Base-by-base conservation (phyloP, 768 basidiomycete genomes). In the Auricularia heimuer region DNA sequence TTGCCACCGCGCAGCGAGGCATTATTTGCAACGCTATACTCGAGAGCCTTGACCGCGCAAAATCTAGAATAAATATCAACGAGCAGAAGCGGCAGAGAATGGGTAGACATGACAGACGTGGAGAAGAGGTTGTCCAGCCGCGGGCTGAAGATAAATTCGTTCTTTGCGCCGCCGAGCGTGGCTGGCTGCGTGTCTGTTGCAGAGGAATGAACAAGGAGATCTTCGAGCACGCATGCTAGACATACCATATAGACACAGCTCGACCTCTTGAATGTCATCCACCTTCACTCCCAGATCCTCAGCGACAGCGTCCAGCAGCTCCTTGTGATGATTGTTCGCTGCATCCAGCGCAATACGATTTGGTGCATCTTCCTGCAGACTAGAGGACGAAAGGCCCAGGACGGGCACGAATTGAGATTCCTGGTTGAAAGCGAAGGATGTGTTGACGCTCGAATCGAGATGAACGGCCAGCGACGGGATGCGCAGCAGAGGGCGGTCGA, bases 401-500 rank as follows among this genome's bases (percentile, higher is more conserved):
- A 99, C 90, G 3, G 96, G 96, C 3, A 87, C 78, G 69, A 96
- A 92, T 77, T 98, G 90, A 0, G 90, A 88, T 76, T 98, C 94
- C 65, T 87, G 82, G 71, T 97, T 97, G 77, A 98, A 96, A 69
- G 85, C 84, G 76, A 95, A 85, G 54, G 71, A 77, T 18, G 84
- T 81, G 67, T 86, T 85, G 33, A 84, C 78, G 60, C 69, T 73
- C 56, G 89, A 81, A 67, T 93, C 88, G 79, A 95, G 73, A 73
- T 95, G 93, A 65, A 94, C 94, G 21, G 93, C 93, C 61, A 99
- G 82, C 12, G 87, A 90, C 0, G 97, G 97, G 62, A 99, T 94
- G 44, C 94, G 88, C 63, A 98, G 76, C 62, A 98, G 77, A 3
- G 96, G 96, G 61, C 84, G 75, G 67, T 92, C 87, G 68, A 97